These are phyloP conservation scores for Ganoderma lucidum DNA, from an alignment of 1,284 basidiomycete genomes.

Conservation along the genomic window DNA sequence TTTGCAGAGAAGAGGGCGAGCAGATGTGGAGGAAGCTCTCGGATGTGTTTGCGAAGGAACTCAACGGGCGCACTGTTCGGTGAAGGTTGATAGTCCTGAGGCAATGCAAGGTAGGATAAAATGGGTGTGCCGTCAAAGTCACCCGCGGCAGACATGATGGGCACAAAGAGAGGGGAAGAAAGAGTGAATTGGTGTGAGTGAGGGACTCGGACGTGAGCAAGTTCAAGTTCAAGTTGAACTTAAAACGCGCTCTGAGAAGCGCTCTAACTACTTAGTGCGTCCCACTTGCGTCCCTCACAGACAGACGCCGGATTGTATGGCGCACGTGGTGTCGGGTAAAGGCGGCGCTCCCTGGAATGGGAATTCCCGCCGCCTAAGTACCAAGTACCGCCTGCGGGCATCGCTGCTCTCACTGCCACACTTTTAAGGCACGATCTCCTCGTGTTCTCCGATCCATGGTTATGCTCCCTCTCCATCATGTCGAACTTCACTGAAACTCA, in stretches of 20 bases:
- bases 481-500: background rate
- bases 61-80: constrained; percentile 59
- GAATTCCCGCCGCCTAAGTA: constrained; percentile 28
- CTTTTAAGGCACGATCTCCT: constrained; percentile 12
- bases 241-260: no score
- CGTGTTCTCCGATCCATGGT: constrained; percentile 6
- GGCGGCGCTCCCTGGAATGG: constrained; percentile 23
- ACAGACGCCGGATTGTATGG: background rate
- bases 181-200: background rate
- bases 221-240: background rate
- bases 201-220: background rate
- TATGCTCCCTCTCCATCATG: constrained; percentile 24
- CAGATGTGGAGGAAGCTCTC: constrained; percentile 73
- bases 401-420: constrained; percentile 13
- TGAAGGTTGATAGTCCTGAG: constrained; percentile 61
- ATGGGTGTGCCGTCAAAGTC: constrained; percentile 37
- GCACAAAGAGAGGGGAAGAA: background rate
- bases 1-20: constrained; percentile 63
- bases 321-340: constrained; percentile 12
- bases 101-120: constrained; percentile 70
- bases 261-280: no score
- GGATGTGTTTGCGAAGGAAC: constrained; percentile 68
- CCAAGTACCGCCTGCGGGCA: background rate
- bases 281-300: no score
- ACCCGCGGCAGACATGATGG: constrained; percentile 32